Evolutionary conservation across 768 basidiomycete genomes (phyloP), one percentile per base, ranked within the genome.

Genomic region (Mrakia frigida): DNA sequence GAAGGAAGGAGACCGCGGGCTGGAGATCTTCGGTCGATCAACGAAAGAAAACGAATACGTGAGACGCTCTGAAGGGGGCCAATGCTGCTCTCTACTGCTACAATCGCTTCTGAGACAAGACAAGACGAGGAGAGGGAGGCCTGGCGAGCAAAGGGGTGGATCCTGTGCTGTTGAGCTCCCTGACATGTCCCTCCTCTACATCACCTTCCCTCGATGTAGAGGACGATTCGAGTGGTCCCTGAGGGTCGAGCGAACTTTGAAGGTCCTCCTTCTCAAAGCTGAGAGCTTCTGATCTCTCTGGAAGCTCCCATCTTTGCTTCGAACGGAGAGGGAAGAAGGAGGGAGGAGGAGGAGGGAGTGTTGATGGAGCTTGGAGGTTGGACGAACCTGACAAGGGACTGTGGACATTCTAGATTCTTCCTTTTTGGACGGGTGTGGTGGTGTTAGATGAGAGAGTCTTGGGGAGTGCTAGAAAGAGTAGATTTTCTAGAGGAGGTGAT

Each of bases 361-460:
- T 25, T 23, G 23, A 21, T 33, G 37, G 31, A 41, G 56, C 39
- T n/a, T 31, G 7, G 6, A 13, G n/a, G 9, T n/a, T n/a, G 28
- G 25, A 67, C 73, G 41, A 13, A 74, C 73, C 61, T 74, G 73
- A 35, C 73, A 74, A 6, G 73, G 73, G n/a, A 74, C 73, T 21
- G 73, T 74, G 9, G 65, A 23, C 65, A 68, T 68, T 14, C 25
- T 68, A 14, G 18, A 33, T 25, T 10, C 56, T 56, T 56, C 56
- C 28, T 56, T 25, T 18, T 56, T 25, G 56, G 16, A 56, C 56
- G 37, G n/a, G 61, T 21, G n/a, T 14, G 25, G 5, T 0, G 37
- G 21, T 43, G 21, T 4, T 16, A 18, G 37, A 21, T 43, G 39
- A 33, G 18, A 21, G 18, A 21, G 46, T 18, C 7, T 6, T 5